A percentile compares a stretch with the other conserved stretches of the same genome.
Evolutionary conservation across 176 grass and related monocot species (phyloP).

Genomic region (Aegilops sharonensis): DNA sequence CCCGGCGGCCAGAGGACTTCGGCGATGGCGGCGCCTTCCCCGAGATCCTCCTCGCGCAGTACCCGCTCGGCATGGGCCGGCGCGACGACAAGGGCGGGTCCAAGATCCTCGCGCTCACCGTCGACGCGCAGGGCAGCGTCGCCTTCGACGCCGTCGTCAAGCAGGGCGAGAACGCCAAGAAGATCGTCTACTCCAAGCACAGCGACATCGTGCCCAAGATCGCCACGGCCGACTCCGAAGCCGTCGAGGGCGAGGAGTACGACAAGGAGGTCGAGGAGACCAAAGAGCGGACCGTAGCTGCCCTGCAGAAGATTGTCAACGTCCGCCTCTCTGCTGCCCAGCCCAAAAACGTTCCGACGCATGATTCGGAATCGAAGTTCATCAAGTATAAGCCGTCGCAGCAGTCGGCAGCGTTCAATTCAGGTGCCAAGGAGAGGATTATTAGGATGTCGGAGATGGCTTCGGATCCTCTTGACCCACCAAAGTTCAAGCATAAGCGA

Average conservation of each 20-base stretch:
- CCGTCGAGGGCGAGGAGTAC: conserved; percentile 51
- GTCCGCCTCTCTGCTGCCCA: conserved; percentile 82
- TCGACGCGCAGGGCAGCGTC: conserved; percentile 75
- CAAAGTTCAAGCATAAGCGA: conserved; percentile 98
- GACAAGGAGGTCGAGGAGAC: conserved; percentile 83
- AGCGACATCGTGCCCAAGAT: conserved; percentile 88
- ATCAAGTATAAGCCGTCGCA: conserved; percentile 98
- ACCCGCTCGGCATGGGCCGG: conserved; percentile 88
- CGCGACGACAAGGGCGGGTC: conserved; percentile 83
- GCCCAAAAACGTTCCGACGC: conserved; percentile 86
- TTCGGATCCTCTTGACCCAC: conserved; percentile 82
- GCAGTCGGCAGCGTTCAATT: conserved; percentile 93
- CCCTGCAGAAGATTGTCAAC: conserved; percentile 92
- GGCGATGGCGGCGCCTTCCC: conserved; percentile 90
- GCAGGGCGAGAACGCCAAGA: conserved; percentile 88
- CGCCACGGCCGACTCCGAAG: conserved; percentile 40
- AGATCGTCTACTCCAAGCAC: conserved; percentile 94
- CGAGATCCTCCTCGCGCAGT: conserved; percentile 90
- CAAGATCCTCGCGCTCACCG: conserved; percentile 86
- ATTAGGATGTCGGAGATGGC: conserved; percentile 86
- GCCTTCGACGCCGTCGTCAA: conserved; percentile 96
- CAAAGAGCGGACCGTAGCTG: conserved; percentile 59
- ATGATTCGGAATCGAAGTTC: conserved; percentile 83
- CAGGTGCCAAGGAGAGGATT: conserved; percentile 92
- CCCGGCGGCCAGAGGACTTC: conserved; percentile 73